A percentile compares a stretch with the other conserved stretches of the same genome.
phyloP scores from a whole-genome alignment of 2,329 filamentous ascomycete species.

The Plenodomus lindquistii region DNA sequence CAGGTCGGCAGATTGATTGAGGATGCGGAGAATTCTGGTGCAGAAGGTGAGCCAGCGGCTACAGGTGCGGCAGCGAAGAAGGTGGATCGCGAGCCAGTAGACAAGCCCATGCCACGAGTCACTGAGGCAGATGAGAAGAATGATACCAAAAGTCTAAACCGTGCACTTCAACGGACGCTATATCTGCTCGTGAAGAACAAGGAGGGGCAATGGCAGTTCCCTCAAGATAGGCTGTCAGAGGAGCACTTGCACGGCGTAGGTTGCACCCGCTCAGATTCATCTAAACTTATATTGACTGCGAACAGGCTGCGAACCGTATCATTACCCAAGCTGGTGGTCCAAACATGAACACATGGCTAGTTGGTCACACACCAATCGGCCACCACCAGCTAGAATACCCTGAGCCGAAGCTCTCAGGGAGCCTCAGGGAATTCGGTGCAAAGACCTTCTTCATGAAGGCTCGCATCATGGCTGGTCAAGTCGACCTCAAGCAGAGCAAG shows the following conservation, averaged over 20 bases:
- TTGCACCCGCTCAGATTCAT: background rate
- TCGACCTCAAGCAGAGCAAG: conserved; percentile 71
- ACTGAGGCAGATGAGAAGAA: conserved; percentile 78
- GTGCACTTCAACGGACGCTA: conserved; percentile 77
- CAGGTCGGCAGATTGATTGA: conserved; percentile 71
- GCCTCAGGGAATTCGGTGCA: conserved; percentile 60
- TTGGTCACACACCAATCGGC: conserved; percentile 86
- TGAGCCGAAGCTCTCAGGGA: conserved; percentile 25
- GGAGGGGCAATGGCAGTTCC: conserved; percentile 79
- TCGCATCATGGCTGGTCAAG: conserved; percentile 96
- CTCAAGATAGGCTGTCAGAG: conserved; percentile 68
- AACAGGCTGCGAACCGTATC: conserved; percentile 78
- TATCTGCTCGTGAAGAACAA: conserved; percentile 82
- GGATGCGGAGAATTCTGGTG: conserved; percentile 67
- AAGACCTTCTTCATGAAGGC: conserved; percentile 97
- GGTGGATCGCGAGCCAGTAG: conserved; percentile 65
- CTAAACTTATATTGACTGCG: conserved; percentile 14
- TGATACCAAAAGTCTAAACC: conserved; percentile 78
- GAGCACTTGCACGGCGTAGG: conserved; percentile 85
- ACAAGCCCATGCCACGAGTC: conserved; percentile 68
- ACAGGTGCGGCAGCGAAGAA: conserved; percentile 22
- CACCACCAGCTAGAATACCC: conserved; percentile 68
- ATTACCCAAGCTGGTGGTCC: conserved; percentile 76
- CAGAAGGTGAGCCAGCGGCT: conserved; percentile 45
- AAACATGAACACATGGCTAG: conserved; percentile 99